These are phyloP conservation scores for Trichoderma guizhouense DNA, from an alignment of 2,329 filamentous ascomycete species.

Conservation along the genomic window DNA sequence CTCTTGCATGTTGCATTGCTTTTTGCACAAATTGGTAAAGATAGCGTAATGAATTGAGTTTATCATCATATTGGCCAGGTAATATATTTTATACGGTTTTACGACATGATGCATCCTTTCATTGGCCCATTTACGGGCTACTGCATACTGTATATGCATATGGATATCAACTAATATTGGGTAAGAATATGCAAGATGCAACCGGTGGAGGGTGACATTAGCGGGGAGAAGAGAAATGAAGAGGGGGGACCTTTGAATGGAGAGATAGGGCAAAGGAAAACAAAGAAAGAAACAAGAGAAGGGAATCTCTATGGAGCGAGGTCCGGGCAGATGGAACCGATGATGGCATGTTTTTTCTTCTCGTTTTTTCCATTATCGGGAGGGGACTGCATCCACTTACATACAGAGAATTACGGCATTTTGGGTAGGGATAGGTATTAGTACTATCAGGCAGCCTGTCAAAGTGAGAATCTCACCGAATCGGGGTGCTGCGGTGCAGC, in stretches of 20 bases:
- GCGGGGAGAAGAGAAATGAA: not conserved
- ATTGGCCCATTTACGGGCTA: not conserved
- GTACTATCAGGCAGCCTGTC: constrained; percentile 1
- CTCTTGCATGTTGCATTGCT: not conserved
- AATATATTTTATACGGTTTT: not conserved
- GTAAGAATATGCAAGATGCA: constrained; percentile 9
- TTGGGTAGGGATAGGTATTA: not conserved
- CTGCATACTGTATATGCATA: not conserved
- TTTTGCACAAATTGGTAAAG: not conserved
- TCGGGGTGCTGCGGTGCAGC: not conserved
- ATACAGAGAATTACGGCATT: not conserved
- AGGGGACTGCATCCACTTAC: not conserved
- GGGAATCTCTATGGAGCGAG: not conserved
- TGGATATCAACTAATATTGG: not conserved
- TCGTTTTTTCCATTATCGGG: not conserved
- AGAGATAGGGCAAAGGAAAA: not conserved
- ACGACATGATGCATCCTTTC: not conserved
- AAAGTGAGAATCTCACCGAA: not conserved
- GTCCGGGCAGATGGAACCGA: not conserved
- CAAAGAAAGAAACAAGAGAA: too few relatives aligned
- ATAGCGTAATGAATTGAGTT: not conserved
- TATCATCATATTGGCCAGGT: not conserved
- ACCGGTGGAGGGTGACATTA: constrained; percentile 4
- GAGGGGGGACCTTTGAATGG: not conserved
- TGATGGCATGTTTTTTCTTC: not conserved